Evolutionary conservation across 164 flowering plant species (phyloP).

Genomic region (Berberis thunbergii): DNA sequence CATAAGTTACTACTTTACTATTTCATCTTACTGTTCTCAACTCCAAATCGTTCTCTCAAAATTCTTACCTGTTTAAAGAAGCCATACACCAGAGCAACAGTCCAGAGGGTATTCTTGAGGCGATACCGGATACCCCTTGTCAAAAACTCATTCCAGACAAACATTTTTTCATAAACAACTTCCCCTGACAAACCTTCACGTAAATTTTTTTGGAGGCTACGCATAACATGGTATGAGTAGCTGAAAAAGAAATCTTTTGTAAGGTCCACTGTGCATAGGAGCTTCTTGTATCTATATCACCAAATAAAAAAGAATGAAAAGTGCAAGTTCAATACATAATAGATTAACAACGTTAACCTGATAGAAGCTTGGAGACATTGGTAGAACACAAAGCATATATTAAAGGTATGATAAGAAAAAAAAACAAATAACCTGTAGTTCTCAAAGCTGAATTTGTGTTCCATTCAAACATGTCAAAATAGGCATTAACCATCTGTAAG

Average conservation of each 20-base stretch:
- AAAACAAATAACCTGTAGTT: too few relatives aligned
- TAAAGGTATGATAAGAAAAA: too few relatives aligned
- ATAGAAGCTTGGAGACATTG: background rate
- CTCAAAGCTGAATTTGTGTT: too few relatives aligned
- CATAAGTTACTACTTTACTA: background rate
- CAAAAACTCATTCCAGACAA: conserved; percentile 94
- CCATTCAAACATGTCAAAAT: too few relatives aligned
- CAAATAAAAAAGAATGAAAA: conserved; percentile 13
- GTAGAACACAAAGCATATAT: background rate
- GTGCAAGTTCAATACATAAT: conserved; percentile 16
- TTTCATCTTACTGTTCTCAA: background rate
- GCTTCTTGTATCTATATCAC: conserved; percentile 91
- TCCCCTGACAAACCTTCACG: conserved; percentile 41
- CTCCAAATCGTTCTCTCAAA: conserved; percentile 2
- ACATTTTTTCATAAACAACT: conserved; percentile 69
- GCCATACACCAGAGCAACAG: conserved; percentile 69
- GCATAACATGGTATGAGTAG: conserved; percentile 92
- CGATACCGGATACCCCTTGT: conserved; percentile 70
- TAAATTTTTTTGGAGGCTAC: conserved; percentile 78
- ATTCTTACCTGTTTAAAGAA: conserved; percentile 77
- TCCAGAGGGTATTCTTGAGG: conserved; percentile 80
- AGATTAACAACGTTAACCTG: too few relatives aligned
- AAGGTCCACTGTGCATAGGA: conserved; percentile 89
- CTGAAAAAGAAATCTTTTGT: conserved; percentile 98
- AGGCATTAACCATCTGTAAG: too few relatives aligned